Percentiles rank a stretch among this genome's conserved stretches.
These are phyloP conservation scores for Exophiala viscosa DNA, from an alignment of 2,329 filamentous ascomycete genomes.

Conservation along the genomic window DNA sequence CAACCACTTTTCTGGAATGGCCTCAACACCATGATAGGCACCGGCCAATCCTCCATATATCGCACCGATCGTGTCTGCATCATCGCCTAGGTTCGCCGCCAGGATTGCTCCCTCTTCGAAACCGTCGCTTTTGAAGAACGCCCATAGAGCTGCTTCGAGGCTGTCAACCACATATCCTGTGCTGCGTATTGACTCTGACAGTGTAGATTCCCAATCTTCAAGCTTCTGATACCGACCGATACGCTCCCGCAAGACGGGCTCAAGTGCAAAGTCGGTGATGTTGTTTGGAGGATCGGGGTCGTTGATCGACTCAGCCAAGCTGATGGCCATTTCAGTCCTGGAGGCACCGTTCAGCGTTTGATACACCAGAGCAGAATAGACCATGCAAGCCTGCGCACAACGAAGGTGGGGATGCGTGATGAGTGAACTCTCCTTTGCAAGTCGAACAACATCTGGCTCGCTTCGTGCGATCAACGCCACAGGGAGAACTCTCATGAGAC, in stretches of 20 bases:
- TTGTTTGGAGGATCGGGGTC: conserved; percentile 15
- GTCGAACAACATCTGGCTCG: conserved; percentile 16
- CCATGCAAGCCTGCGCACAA: conserved; percentile 40
- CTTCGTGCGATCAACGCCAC: conserved; percentile 34
- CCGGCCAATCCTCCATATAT: conserved; percentile 45
- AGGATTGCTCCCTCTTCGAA: conserved; percentile 39
- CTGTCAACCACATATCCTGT: conserved; percentile 43
- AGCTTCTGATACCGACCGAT: conserved; percentile 25
- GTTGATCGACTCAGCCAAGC: conserved; percentile 25
- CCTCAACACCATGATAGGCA: conserved; percentile 38
- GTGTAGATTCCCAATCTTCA: conserved; percentile 30
- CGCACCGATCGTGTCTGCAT: conserved; percentile 45
- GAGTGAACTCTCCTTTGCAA: conserved; percentile 30
- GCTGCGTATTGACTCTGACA: conserved; percentile 31
- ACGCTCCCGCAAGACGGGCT: conserved; percentile 23
- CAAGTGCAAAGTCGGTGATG: conserved; percentile 6
- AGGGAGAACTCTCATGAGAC: conserved; percentile 42
- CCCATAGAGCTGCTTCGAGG: conserved; percentile 42
- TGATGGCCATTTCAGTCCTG: conserved; percentile 29
- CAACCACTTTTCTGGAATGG: conserved; percentile 30
- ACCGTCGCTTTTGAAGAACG: conserved; percentile 38
- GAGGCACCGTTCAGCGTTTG: conserved; percentile 30
- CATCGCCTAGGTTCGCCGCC: conserved; percentile 42
- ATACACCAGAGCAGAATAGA: conserved; percentile 36
- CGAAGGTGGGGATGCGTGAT: conserved; percentile 39